Base-by-base conservation (phyloP, 306 rosid species). In the Acacia confusa region DNA sequence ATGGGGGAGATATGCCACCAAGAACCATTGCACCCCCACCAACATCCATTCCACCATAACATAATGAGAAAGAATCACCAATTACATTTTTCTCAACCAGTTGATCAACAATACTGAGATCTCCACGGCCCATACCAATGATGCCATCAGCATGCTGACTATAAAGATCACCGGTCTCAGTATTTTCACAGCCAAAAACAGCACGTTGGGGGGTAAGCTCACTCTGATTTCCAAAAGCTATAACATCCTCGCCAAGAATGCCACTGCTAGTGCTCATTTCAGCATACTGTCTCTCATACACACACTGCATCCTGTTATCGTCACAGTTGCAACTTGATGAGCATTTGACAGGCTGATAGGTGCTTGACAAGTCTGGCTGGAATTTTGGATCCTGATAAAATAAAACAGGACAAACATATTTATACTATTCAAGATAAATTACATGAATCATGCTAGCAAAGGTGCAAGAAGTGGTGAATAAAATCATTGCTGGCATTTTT, bases 21-120 rank as follows among this genome's bases (percentile, higher is more conserved):
- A 96, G 98, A 87, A 96, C 94, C 98, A 96, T 96, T 44, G 94
- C 94, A 48, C 99, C 99, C 38, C 99, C 98, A 48, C 98, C 99
- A 88, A 96, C 85, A 84, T 86, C 91, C 99, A 96, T 96, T 77
- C 99, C 98, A 68, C 99, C 99, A 82, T 96, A 96, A 88, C 99
- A 96, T 77, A 96, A 86, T 4, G 99, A 96, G 85, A 96, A 96
- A 34, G 97, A 93, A 85, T 96, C 92, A 58, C 85, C 89, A 24
- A 96, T 87, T 38, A 88, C 90, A 64, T 95, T 89, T 75, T 88
- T 96, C 15, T 90, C 92, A 78, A 91, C 94, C 52, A 96, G 94
- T 70, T 96, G 99, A 83, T 96, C 98, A 76, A 96, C 90, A 72
- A 96, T 87, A 82, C 99, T 96, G 7, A 90, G 90, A 84, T 92